These are phyloP conservation scores for Aechmea fasciata DNA, from an alignment of 176 grass and related monocot genomes.

Conservation along the genomic window DNA sequence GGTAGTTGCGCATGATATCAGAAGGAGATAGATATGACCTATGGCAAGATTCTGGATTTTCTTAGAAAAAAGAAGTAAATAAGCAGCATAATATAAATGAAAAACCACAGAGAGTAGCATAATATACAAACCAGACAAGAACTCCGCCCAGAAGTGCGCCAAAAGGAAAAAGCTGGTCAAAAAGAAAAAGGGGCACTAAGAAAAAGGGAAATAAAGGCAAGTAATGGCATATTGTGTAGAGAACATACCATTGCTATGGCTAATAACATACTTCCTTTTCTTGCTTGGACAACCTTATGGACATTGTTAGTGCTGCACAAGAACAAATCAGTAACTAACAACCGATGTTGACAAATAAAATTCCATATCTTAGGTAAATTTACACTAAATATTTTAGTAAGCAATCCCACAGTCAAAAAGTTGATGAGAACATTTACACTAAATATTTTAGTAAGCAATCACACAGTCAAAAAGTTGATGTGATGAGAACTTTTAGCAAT, in stretches of 20 bases:
- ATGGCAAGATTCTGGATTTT: conserved; percentile 13
- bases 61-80: background rate
- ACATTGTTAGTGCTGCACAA: conserved; percentile 68
- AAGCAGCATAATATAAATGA: background rate
- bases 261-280: conserved; percentile 77
- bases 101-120: background rate
- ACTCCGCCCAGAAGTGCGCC: conserved; percentile 56
- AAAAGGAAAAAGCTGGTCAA: conserved; percentile 74
- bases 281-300: conserved; percentile 59
- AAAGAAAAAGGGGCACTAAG: conserved; percentile 20
- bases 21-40: conserved; percentile 88
- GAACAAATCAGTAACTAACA: background rate
- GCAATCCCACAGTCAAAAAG: no score
- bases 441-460: no score
- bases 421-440: no score
- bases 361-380: no score
- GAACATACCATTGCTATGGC: conserved; percentile 79
- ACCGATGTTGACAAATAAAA: background rate
- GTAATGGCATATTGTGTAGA: conserved; percentile 1
- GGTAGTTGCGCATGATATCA: conserved; percentile 79
- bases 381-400: no score
- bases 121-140: conserved; percentile 63
- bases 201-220: background rate
- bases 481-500: no score
- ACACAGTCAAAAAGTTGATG: no score